Base-by-base conservation (phyloP, 257 asterid genomes). In the Orobanche coerulescens region DNA sequence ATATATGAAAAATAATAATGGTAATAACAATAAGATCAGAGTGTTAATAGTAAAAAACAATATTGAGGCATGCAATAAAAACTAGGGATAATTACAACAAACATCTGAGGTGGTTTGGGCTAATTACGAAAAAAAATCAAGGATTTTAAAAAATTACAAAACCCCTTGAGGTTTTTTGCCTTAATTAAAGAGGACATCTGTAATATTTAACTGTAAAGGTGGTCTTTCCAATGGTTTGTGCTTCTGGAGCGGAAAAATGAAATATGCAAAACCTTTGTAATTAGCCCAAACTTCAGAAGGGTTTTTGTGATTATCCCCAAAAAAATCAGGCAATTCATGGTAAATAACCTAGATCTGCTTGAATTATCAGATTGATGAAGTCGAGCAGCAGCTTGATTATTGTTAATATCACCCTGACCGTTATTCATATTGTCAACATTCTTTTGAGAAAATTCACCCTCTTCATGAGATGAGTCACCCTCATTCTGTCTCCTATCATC, bases 321-420 rank as follows among this genome's bases (percentile, higher is more conserved):
- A 36, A 49, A 57, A 54, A 60, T 14, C 30, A 58, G 65, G 52
- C 25, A 49, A 68, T 20, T 33, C 19, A 26, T 47, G 34, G 9
- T 6, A 49, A 50, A 22, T 4, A 61, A 92, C 95, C 98, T 88
- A 55, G 88, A 85, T 78, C 78, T 81, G 75, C 75, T 75, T 22
- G 78, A 64, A 51, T 68, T 60, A 70, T 80, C 70, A 42, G 83
- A 67, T 58, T 61, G 67, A 26, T 33, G 26, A 14, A 61, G 39
- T 34, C 51, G 61, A 28, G 51, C 10, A 33, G 72, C 63, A 67
- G 76, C 62, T 71, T 69, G 73, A 62, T 64, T 71, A 44, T 66
- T 53, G 63, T 62, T 66, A 47, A 30, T 33, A 62, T 49, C 53
- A 61, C 73, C 86, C 60, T 70, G 70, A 49, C 78, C 85, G 65